Base-by-base conservation (phyloP, 148 eudicot genomes). In the Tetragonia tetragonoides region DNA sequence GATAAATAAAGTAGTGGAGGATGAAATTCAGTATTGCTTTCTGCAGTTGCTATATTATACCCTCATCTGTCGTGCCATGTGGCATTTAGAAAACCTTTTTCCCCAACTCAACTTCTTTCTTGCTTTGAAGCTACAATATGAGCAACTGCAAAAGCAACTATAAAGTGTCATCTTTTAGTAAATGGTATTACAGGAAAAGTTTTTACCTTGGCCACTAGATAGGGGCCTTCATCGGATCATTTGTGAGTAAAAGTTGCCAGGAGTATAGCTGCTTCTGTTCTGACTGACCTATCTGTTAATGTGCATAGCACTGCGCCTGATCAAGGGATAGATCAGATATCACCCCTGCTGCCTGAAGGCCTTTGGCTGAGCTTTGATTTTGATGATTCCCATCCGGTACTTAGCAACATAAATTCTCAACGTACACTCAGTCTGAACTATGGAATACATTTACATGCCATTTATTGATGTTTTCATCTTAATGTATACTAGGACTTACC, bases 381-480 rank as follows among this genome's bases (percentile, higher is more conserved):
- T 85, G 89, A 89, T 49, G 99, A 95, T 82, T 82, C 97, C 81
- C 99, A 96, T 91, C 97, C 97, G 89, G 99, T 96, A 90, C 51
- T 66, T 71, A n/a, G 73, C 74, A 69, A 39, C 65, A 12, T 41
- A 8, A 38, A 28, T 37, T 72, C 66, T 81, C 51, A 41, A 16
- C 38, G 4, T 74, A 69, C 76, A 74, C 24, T 68, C 17, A 42
- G 54, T 68, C 3, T 59, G 62, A 17, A 59, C 62, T 59, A 46
- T 34, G 70, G 63, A 21, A 49, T 42, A 49, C n/a, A 39, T 18
- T 56, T 62, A 8, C 70, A 41, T 39, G n/a, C 38, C 49, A 61
- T 57, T 57, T 72, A 65, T 74, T 66, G 37, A 66, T 54, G 72
- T 40, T 74, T 66, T 73, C 53, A 62, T 59, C 72, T 75, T 65